A percentile compares a stretch with the other conserved stretches of the same genome.
Conservation (phyloP, 306 rosid species). For the Dalbergia oliveri region DNA sequence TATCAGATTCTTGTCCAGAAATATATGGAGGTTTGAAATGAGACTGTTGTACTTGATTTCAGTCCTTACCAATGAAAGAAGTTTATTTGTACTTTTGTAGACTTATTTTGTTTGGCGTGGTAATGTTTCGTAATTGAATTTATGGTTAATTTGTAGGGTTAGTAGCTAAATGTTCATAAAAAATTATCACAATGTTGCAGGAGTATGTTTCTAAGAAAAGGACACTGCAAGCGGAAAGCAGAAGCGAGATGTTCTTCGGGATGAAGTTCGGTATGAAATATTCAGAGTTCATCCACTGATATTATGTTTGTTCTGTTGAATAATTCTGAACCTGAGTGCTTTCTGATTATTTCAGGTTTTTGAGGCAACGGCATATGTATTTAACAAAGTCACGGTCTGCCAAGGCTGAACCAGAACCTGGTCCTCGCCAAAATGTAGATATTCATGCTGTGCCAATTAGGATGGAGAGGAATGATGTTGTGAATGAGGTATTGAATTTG, state of each 20-base stretch:
- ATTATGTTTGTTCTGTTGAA: not conserved
- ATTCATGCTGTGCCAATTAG: slow-evolving; percentile 15
- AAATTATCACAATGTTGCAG: slow-evolving; percentile 48
- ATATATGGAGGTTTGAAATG: not conserved
- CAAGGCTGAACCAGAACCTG: slow-evolving; percentile 41
- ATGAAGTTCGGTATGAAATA: slow-evolving; percentile 65
- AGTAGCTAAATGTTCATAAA: not conserved
- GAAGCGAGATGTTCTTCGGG: slow-evolving; percentile 53
- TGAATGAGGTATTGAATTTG: slow-evolving; percentile 40
- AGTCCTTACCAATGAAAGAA: not conserved
- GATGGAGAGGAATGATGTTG: slow-evolving; percentile 37
- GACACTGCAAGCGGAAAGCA: slow-evolving; percentile 47
- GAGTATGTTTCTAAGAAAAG: slow-evolving; percentile 61
- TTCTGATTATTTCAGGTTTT: slow-evolving; percentile 57
- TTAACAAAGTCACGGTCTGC: slow-evolving; percentile 44
- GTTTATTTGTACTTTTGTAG: not conserved
- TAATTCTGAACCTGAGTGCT: not conserved
- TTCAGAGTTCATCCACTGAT: not conserved
- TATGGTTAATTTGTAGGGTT: not conserved
- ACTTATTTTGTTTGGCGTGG: not conserved
- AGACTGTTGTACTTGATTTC: not conserved
- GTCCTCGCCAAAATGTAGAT: slow-evolving; percentile 36
- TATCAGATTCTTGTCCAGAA: not conserved
- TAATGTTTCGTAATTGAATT: slow-evolving; percentile 1
- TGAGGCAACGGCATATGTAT: slow-evolving; percentile 54